Base-by-base conservation (phyloP, 768 basidiomycete species). In the Pholiota microspora region DNA sequence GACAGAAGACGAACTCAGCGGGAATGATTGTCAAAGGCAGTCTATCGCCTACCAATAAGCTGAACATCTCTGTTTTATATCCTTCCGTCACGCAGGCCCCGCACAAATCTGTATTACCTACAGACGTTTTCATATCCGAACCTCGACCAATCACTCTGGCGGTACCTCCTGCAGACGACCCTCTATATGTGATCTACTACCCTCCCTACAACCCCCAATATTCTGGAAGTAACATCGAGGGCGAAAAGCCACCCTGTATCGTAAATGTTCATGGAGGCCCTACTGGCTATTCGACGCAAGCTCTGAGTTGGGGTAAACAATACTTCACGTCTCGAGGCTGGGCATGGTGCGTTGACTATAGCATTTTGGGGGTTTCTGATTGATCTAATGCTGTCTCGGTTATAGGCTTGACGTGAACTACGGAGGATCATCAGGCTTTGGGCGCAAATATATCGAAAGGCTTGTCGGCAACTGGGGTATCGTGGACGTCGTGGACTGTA, bases 361-460 rank as follows among this genome's bases (percentile, higher is more conserved):
- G 8, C 12, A n/a, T n/a, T n/a, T n/a, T n/a, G n/a, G n/a, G n/a
- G n/a, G n/a, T n/a, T n/a, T n/a, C n/a, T n/a, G n/a, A n/a, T n/a
- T n/a, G n/a, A n/a, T n/a, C n/a, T n/a, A n/a, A n/a, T n/a, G n/a
- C n/a, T n/a, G n/a, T n/a, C n/a, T n/a, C n/a, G n/a, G n/a, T n/a
- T n/a, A n/a, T n/a, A 83, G 87, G 81, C 61, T 88, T 31, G 86
- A 88, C 51, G 88, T 93, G 38, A 86, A 92, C 61, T 87, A 90
- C 56, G 79, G 88, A 1, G 92, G 90, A 0, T 88, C 86, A 0
- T 82, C 82, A 2, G 85, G 89, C 0, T 90, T 86, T 62, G 91
- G 91, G 0, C 78, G 86, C 3, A 71, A 73, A 40, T 92, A 89
- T 64, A 81, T 79, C 55, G 76, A 78, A 53, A 78, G 86, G 15